These are phyloP conservation scores for Nannochloris sp. DNA, from an alignment of 139 green algal genomes.

Conservation along the genomic window DNA sequence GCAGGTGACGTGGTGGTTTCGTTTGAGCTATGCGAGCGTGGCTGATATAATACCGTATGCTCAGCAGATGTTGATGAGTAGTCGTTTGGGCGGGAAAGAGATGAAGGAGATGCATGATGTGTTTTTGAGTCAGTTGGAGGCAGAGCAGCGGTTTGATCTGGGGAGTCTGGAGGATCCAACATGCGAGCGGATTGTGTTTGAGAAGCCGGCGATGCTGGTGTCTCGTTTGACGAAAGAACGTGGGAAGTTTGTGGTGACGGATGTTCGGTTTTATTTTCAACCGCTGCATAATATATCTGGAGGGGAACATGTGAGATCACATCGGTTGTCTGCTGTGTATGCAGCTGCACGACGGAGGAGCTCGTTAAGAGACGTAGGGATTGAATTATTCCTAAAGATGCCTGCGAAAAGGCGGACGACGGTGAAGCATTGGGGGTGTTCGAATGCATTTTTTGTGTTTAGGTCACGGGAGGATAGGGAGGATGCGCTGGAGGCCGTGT, in stretches of 20 bases:
- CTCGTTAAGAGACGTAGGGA: slow-evolving; percentile 45
- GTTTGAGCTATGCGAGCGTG: slow-evolving; percentile 51
- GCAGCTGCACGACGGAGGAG: slow-evolving; percentile 59
- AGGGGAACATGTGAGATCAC: slow-evolving; percentile 39
- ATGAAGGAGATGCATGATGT: slow-evolving; percentile 41
- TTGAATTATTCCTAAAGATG: slow-evolving; percentile 45
- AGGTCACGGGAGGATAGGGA: slow-evolving; percentile 43
- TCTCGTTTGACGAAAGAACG: slow-evolving; percentile 46
- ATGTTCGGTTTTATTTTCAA: slow-evolving; percentile 77
- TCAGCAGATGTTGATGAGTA: slow-evolving; percentile 52
- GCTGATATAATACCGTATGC: slow-evolving; percentile 49
- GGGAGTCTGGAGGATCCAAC: slow-evolving; percentile 43
- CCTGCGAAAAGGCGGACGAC: not conserved
- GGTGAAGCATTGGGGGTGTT: slow-evolving; percentile 48
- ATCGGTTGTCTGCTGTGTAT: slow-evolving; percentile 59
- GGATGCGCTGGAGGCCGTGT: slow-evolving; percentile 24
- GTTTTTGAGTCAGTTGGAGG: slow-evolving; percentile 28
- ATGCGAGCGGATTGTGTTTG: slow-evolving; percentile 45
- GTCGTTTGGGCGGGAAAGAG: slow-evolving; percentile 41
- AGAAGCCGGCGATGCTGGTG: slow-evolving; percentile 27
- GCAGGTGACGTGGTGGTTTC: slow-evolving; percentile 50
- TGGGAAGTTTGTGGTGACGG: slow-evolving; percentile 64
- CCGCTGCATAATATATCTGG: slow-evolving; percentile 70
- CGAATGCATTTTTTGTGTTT: slow-evolving; percentile 73
- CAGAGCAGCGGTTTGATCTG: slow-evolving; percentile 56